Conservation (phyloP, 352 stramenopile genomes). For the Globisporangium emineosum region DNA sequence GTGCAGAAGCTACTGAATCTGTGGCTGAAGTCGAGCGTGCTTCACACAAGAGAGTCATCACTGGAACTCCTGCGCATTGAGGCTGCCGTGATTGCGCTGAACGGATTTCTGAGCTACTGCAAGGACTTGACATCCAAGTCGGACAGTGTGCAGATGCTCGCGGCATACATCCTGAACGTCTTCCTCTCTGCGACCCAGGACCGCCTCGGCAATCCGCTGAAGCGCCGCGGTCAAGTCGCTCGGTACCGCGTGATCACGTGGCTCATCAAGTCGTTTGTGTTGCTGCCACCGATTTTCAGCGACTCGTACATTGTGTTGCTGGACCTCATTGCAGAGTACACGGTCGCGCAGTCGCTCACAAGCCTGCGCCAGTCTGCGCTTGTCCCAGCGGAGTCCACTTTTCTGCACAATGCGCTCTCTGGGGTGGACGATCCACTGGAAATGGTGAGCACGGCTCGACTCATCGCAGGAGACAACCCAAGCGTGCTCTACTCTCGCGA, state of each 20-base stretch:
- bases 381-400: constrained; percentile 58
- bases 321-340: constrained; percentile 76
- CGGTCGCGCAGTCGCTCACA: constrained; percentile 74
- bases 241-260: constrained; percentile 73
- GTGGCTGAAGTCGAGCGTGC: constrained; percentile 73
- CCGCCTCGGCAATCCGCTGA: constrained; percentile 67
- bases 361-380: constrained; percentile 58
- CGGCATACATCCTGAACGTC: constrained; percentile 66
- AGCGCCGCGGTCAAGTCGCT: constrained; percentile 77
- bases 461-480: constrained; percentile 62
- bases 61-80: constrained; percentile 83
- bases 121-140: constrained; percentile 27
- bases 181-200: constrained; percentile 60
- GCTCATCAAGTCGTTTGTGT: constrained; percentile 73
- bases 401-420: constrained; percentile 55
- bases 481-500: constrained; percentile 68
- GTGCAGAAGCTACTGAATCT: constrained; percentile 60
- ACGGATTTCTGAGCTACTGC: constrained; percentile 51
- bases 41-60: constrained; percentile 79
- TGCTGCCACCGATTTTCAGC: constrained; percentile 73
- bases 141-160: constrained; percentile 52
- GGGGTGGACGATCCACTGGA: constrained; percentile 57
- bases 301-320: constrained; percentile 81
- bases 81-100: constrained; percentile 65
- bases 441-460: constrained; percentile 46